Evolutionary conservation across 805 yeast genomes (phyloP).

Genomic region (Cyberlindnera maritima): DNA sequence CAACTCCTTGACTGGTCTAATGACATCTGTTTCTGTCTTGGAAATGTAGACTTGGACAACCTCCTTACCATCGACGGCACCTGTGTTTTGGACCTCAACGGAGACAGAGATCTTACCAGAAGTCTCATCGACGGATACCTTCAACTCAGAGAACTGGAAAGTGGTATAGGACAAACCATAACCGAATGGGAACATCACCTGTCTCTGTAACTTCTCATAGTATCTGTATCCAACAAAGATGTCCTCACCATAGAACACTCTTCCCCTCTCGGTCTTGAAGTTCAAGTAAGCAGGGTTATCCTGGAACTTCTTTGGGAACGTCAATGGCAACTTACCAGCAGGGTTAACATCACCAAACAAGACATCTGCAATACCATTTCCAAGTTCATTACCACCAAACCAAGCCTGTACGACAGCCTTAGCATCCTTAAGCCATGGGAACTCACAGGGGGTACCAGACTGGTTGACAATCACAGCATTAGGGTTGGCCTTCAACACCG

Average conservation of each 20-base stretch:
- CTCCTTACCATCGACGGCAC: conserved; percentile 48
- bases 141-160: conserved; percentile 41
- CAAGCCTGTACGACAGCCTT: conserved; percentile 53
- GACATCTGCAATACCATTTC: conserved; percentile 62
- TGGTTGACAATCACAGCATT: conserved; percentile 55
- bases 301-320: conserved; percentile 49
- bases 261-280: conserved; percentile 49
- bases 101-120: conserved; percentile 27
- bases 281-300: conserved; percentile 58
- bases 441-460: conserved; percentile 60
- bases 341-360: conserved; percentile 61
- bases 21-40: conserved; percentile 32
- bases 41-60: conserved; percentile 53
- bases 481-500: conserved; percentile 46
- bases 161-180: conserved; percentile 59
- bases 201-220: conserved; percentile 50
- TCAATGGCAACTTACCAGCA: conserved; percentile 53
- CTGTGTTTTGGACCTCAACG: conserved; percentile 47
- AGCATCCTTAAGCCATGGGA: conserved; percentile 50
- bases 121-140: conserved; percentile 30
- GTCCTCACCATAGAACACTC: conserved; percentile 62
- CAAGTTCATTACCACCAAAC: conserved; percentile 59
- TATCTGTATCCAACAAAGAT: conserved; percentile 61
- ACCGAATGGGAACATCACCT: conserved; percentile 60
- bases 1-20: conserved; percentile 58